Conservation (phyloP, 1,284 basidiomycete species). For the Inonotus hispidus region DNA sequence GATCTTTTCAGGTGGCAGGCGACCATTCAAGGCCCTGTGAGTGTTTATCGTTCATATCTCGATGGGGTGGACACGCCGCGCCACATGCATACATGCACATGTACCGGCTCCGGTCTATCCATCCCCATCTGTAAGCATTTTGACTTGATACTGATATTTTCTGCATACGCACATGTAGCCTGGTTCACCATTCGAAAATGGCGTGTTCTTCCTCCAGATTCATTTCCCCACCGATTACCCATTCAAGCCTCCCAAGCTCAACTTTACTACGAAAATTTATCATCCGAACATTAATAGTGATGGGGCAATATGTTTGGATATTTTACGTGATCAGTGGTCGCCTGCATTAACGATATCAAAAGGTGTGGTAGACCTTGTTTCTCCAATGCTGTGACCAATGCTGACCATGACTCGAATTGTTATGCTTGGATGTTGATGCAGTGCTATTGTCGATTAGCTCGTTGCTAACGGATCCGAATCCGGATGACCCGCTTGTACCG, state of each 20-base stretch:
- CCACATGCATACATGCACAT: not conserved
- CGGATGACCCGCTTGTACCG: constrained; percentile 83
- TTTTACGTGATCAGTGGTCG: constrained; percentile 96
- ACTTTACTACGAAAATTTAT: constrained; percentile 97
- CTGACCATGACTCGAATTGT: not conserved
- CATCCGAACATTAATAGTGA: constrained; percentile 98
- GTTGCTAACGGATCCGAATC: constrained; percentile 96
- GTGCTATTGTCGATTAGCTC: constrained; percentile 94
- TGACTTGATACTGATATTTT: constrained; percentile 19
- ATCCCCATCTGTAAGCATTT: constrained; percentile 9
- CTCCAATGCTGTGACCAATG: not conserved
- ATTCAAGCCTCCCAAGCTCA: constrained; percentile 99
- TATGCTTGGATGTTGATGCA: constrained; percentile 28
- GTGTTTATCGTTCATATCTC: constrained; percentile 28
- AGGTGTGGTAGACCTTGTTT: constrained; percentile 46
- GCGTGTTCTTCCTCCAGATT: constrained; percentile 95
- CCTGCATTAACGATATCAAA: constrained; percentile 98
- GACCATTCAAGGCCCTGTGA: constrained; percentile 94
- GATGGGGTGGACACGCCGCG: not conserved
- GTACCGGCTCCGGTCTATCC: not conserved
- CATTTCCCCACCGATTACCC: constrained; percentile 94
- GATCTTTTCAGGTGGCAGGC: constrained; percentile 99
- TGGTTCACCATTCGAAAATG: constrained; percentile 93
- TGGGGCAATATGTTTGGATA: constrained; percentile 98
- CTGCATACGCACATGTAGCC: constrained; percentile 42